Evolutionary conservation across 2,329 filamentous ascomycete genomes (phyloP).

Genomic region (Mycosphaerelloides madeirae): DNA sequence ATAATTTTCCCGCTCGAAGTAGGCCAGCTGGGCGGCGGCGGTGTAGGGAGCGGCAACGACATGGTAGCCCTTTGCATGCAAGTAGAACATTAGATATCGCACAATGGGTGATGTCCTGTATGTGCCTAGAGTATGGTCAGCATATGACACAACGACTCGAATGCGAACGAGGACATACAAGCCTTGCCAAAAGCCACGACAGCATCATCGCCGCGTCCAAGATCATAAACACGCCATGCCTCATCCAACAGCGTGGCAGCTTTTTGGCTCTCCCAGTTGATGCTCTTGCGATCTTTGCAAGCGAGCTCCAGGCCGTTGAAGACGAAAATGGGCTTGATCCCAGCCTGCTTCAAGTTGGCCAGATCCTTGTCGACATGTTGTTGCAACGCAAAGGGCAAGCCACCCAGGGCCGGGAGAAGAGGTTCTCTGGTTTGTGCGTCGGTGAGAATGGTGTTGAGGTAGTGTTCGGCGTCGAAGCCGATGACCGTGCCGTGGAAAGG

Average conservation of each 20-base stretch:
- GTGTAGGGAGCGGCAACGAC: conserved; percentile 84
- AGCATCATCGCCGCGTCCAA: conserved; percentile 71
- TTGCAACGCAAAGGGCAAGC: conserved; percentile 73
- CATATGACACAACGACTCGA: neutral
- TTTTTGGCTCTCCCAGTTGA: conserved; percentile 22
- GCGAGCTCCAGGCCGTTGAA: conserved; percentile 74
- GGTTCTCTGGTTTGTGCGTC: conserved; percentile 71
- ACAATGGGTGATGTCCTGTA: conserved; percentile 68
- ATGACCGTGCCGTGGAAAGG: conserved; percentile 32
- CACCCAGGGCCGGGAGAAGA: conserved; percentile 82
- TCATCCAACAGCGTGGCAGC: conserved; percentile 35
- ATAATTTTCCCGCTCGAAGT: conserved; percentile 67
- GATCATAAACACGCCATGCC: conserved; percentile 84
- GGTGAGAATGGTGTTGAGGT: conserved; percentile 73
- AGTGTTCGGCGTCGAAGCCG: conserved; percentile 65
- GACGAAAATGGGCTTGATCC: conserved; percentile 77
- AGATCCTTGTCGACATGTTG: conserved; percentile 70
- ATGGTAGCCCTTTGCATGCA: conserved; percentile 63
- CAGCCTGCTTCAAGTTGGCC: conserved; percentile 59
- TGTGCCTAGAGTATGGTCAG: conserved; percentile 53
- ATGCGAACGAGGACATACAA: conserved; percentile 47
- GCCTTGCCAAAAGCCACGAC: conserved; percentile 83
- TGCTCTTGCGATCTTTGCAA: conserved; percentile 24
- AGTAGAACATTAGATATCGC: conserved; percentile 68
- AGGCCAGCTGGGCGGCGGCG: conserved; percentile 76